Conservation (phyloP, 148 eudicot genomes). For the Amaranthus hypochondriacus region DNA sequence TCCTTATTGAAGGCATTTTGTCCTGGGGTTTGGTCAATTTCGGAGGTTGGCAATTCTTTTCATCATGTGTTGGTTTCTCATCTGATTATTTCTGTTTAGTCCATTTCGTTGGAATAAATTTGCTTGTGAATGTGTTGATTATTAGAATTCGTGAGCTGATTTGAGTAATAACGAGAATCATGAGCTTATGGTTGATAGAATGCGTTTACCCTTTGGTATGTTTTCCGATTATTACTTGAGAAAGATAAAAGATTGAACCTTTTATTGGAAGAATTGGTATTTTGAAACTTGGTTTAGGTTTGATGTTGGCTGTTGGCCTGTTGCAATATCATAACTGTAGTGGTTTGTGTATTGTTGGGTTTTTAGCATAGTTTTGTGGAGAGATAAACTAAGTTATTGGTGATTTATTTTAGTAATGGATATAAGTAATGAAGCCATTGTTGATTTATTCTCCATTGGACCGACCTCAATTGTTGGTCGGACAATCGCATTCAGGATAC, state of each 20-base stretch:
- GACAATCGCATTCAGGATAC: slow-evolving; percentile 73
- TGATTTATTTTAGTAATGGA: slow-evolving; percentile 47
- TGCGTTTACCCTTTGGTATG: background rate
- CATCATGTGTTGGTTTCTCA: background rate
- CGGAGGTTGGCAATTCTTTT: slow-evolving; percentile 18
- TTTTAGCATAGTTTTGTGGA: slow-evolving; percentile 9
- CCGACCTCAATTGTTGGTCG: slow-evolving; percentile 70
- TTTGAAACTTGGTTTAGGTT: slow-evolving; percentile 7
- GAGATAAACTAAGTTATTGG: background rate
- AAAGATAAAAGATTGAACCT: too few relatives aligned
- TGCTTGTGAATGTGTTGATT: background rate
- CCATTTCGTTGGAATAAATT: background rate
- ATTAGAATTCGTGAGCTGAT: background rate
- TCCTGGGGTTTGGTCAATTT: slow-evolving; percentile 1
- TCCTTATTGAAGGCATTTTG: background rate
- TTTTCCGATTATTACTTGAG: background rate
- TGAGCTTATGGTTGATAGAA: background rate
- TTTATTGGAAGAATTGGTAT: background rate
- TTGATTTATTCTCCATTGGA: slow-evolving; percentile 74
- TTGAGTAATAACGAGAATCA: background rate
- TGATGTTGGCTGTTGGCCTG: background rate
- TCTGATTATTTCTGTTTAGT: background rate
- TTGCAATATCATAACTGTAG: background rate
- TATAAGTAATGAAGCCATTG: slow-evolving; percentile 71
- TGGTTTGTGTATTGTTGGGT: background rate